phyloP scores from a whole-genome alignment of 177 flowering plant genomes.

The Vitis hybrid region DNA sequence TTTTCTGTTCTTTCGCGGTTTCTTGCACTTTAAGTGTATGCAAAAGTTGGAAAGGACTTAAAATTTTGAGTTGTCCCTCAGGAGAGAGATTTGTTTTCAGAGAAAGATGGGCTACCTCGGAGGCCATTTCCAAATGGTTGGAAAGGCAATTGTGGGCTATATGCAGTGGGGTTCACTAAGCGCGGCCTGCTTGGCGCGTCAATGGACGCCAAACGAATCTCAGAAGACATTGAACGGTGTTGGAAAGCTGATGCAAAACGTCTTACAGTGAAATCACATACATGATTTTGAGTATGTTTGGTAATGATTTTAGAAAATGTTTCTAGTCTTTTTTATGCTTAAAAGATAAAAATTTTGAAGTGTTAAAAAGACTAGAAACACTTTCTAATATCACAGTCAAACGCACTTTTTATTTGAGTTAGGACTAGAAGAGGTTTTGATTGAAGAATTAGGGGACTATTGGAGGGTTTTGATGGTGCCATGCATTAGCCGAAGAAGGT shows the following conservation, averaged over 20 bases:
- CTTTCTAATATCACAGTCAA: background rate
- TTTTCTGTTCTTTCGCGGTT: background rate
- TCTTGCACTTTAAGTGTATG: background rate
- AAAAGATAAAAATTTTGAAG: too few relatives aligned
- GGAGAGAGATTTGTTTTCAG: constrained; percentile 57
- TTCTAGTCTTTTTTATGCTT: too few relatives aligned
- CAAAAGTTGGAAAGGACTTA: background rate
- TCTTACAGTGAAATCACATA: constrained; percentile 3
- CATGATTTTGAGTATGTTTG: background rate
- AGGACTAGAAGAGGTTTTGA: too few relatives aligned
- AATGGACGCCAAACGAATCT: constrained; percentile 68
- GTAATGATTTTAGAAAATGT: too few relatives aligned
- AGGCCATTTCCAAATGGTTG: constrained; percentile 76
- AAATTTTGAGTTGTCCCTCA: constrained; percentile 9
- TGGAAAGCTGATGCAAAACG: constrained; percentile 26
- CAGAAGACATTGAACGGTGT: constrained; percentile 46
- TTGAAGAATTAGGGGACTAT: too few relatives aligned
- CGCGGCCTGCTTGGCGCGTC: constrained; percentile 72
- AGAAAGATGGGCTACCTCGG: constrained; percentile 62
- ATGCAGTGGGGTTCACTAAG: constrained; percentile 77
- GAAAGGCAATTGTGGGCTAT: constrained; percentile 68
- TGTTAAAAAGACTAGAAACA: too few relatives aligned
- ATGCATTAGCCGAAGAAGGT: constrained; percentile 1
- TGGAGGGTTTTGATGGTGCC: background rate
- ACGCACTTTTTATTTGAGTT: background rate